phyloP scores from a whole-genome alignment of 495 filamentous ascomycete species.

The Daldinia concentrica region DNA sequence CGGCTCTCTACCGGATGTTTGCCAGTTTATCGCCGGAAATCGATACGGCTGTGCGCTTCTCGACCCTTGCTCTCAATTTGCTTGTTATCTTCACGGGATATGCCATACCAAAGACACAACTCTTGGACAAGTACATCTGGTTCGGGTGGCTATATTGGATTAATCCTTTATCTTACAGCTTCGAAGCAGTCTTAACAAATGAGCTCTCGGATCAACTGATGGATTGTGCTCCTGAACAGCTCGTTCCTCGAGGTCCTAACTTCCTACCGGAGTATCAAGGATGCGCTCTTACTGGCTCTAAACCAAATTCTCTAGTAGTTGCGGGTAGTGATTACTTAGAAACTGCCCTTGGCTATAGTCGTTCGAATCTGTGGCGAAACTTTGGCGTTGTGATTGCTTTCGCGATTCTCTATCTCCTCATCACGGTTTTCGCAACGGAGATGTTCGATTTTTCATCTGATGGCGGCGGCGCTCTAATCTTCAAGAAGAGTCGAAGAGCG shows the following conservation, averaged over 20 bases:
- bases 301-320: slow-evolving; percentile 54
- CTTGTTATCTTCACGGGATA: slow-evolving; percentile 66
- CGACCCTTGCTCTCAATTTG: slow-evolving; percentile 73
- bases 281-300: slow-evolving; percentile 68
- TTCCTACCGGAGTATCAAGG: slow-evolving; percentile 64
- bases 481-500: slow-evolving; percentile 71
- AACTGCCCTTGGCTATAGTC: slow-evolving; percentile 66
- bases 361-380: slow-evolving; percentile 79
- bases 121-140: slow-evolving; percentile 60
- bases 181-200: slow-evolving; percentile 70
- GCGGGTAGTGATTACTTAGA: slow-evolving; percentile 68
- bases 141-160: slow-evolving; percentile 67
- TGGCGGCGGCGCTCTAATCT: slow-evolving; percentile 68
- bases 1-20: slow-evolving; percentile 79
- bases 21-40: slow-evolving; percentile 75
- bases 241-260: slow-evolving; percentile 65
- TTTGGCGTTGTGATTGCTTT: slow-evolving; percentile 80
- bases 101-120: slow-evolving; percentile 53
- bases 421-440: slow-evolving; percentile 65
- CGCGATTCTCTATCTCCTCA: slow-evolving; percentile 70
- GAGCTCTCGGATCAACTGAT: slow-evolving; percentile 54
- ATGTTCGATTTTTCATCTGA: slow-evolving; percentile 52
- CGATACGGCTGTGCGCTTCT: slow-evolving; percentile 76
- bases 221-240: slow-evolving; percentile 65
- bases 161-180: slow-evolving; percentile 64